Conservation (phyloP, 257 asterid species). For the Primulina eburnea region DNA sequence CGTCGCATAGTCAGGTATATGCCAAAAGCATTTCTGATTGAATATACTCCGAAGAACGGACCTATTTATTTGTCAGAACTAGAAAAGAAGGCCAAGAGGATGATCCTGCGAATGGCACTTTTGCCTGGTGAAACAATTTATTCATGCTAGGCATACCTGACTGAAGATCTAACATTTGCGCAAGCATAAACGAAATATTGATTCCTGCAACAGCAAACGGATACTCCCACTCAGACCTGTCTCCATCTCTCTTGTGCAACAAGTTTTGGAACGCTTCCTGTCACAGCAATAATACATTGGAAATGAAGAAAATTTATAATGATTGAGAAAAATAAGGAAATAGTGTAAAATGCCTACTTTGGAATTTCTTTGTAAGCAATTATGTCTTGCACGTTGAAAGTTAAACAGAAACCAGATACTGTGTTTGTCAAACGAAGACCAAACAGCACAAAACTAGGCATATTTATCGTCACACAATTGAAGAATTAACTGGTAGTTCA, state of each 20-base stretch:
- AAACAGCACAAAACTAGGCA: no score
- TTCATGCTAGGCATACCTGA: conserved; percentile 48
- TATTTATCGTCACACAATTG: neutral
- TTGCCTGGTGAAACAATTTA: neutral
- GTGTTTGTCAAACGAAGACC: neutral
- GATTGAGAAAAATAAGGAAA: neutral
- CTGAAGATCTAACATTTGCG: conserved; percentile 95
- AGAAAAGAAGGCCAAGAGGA: no score
- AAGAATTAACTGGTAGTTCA: neutral
- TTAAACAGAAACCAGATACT: neutral
- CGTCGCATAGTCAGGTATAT: no score
- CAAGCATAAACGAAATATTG: conserved; percentile 87
- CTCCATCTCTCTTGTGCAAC: conserved; percentile 83
- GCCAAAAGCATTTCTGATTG: neutral
- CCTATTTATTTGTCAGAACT: no score
- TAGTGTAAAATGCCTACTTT: neutral
- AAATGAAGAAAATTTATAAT: no score
- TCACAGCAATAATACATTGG: conserved; percentile 2
- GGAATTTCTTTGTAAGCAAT: no score
- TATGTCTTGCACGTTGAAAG: neutral
- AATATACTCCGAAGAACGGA: neutral
- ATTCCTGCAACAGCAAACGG: conserved; percentile 99
- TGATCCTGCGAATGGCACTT: neutral
- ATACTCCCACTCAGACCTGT: conserved; percentile 94
- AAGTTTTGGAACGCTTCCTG: conserved; percentile 76